Evolutionary conservation across 2,329 filamentous ascomycete genomes (phyloP).

Genomic region (Fusarium sp.): DNA sequence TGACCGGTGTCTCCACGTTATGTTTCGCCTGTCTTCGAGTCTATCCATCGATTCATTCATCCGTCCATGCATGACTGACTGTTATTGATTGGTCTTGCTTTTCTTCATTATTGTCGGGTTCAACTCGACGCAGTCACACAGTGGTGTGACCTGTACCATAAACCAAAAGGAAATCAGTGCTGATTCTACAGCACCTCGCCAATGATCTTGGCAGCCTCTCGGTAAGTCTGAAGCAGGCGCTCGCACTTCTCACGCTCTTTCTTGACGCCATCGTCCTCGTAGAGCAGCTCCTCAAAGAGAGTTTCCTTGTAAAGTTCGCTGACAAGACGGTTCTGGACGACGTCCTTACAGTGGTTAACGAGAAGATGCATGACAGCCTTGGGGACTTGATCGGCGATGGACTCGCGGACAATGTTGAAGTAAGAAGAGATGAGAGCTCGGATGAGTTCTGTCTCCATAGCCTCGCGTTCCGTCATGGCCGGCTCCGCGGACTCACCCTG

Average conservation of each 20-base stretch:
- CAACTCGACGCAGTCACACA: slow-evolving; percentile 25
- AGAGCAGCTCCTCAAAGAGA: slow-evolving; percentile 90
- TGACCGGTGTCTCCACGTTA: slow-evolving; percentile 30
- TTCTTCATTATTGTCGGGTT: slow-evolving; percentile 37
- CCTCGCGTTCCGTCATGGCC: slow-evolving; percentile 92
- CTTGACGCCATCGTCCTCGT: slow-evolving; percentile 98
- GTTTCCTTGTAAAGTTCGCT: slow-evolving; percentile 94
- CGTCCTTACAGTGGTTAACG: slow-evolving; percentile 98
- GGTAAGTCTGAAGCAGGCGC: slow-evolving; percentile 93
- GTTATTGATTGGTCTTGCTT: slow-evolving; percentile 25
- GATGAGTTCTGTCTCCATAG: slow-evolving; percentile 97
- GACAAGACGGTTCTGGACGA: slow-evolving; percentile 95
- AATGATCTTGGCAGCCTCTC: slow-evolving; percentile 97
- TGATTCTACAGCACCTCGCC: slow-evolving; percentile 83
- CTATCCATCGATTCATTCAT: slow-evolving; percentile 29
- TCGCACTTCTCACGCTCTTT: slow-evolving; percentile 99
- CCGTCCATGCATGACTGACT: slow-evolving; percentile 14
- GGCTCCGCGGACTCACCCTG: slow-evolving; percentile 76
- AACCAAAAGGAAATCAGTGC: slow-evolving; percentile 5
- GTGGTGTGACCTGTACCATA: slow-evolving; percentile 15
- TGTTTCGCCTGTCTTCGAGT: slow-evolving; percentile 32
- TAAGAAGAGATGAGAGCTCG: slow-evolving; percentile 96
- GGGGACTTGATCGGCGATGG: slow-evolving; percentile 97
- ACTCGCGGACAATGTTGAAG: slow-evolving; percentile 98
- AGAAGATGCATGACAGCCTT: slow-evolving; percentile 99